Conservation (phyloP, 306 rosid species). For the Cucumis cinereus region DNA sequence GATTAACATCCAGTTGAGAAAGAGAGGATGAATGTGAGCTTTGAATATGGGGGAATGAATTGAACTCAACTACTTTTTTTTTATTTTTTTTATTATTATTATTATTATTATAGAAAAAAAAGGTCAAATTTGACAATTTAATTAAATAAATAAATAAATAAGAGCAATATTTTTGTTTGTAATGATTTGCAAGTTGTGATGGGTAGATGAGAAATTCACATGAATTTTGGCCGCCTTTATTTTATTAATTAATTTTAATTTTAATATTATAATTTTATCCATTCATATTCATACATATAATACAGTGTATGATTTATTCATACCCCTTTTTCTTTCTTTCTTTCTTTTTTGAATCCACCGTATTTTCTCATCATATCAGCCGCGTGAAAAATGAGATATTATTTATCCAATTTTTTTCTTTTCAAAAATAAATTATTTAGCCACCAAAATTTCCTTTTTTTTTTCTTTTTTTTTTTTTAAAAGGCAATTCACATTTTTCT, state of each 20-base stretch:
- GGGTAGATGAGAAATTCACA: conserved; percentile 4
- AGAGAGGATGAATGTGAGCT: not conserved
- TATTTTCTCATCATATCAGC: not conserved
- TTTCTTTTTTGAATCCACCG: not conserved
- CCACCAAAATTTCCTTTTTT: not conserved
- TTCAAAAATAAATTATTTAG: not conserved
- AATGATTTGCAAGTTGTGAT: conserved; percentile 3
- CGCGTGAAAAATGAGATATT: not conserved
- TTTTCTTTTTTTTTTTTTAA: no score
- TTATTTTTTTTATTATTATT: no score
- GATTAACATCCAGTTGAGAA: not conserved
- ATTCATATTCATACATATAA: not conserved
- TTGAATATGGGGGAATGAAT: conserved; percentile 4
- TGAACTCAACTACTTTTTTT: no score
- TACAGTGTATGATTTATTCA: not conserved
- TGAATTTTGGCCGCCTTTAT: not conserved
- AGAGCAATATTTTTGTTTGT: not conserved
- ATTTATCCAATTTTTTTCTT: not conserved
- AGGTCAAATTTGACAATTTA: no score
- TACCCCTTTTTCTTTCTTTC: not conserved
- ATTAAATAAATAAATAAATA: no score
- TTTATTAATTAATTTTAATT: no score
- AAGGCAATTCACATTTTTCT: not conserved
- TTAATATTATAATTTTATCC: no score
- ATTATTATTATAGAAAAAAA: no score